Base-by-base conservation (phyloP, 108 stramenopile genomes). In the Halocafeteria seosinensis region DNA sequence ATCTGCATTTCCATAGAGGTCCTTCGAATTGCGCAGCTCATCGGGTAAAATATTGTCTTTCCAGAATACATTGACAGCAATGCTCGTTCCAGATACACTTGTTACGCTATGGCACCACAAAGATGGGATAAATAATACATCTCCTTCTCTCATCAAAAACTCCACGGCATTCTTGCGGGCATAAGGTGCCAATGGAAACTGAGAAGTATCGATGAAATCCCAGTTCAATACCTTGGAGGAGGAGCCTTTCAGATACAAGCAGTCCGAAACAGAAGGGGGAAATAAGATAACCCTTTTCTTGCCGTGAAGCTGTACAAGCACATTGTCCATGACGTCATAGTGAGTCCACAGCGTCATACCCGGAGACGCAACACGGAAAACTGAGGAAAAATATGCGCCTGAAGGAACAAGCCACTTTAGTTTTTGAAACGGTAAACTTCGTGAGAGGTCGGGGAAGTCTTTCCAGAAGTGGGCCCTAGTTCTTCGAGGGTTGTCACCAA, bases 1-100 rank as follows among this genome's bases (percentile, higher is more conserved):
- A n/a, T n/a, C n/a, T n/a, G n/a, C n/a, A 57, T 65, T 65, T 0
- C 64, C 64, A 57, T 65, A 65, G 26, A 65, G 26, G 59, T 65
- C 64, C 62, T 65, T 65, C 27, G 27, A n/a, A 13, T 57, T 17
- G 17, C 17, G 17, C 17, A n/a, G 55, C 35, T 51, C 34, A 53
- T 24, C 27, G 64, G 21, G 3, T 24, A 26, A 21, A 57, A 17
- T 24, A 3, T 34, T 26, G 57, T 25, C 26, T 3, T 51, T 32
- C 64, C 64, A 65, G 25, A 65, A 65, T 34, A 65, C 57, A 24
- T 65, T 65, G 12, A 65, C 64, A 23, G 50, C 64, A 9, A 65
- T 36, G 8, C 50, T 53, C 3, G 64, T 13, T 17, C 11, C 50
- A 2, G 11, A 12, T 26, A 50, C 24, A 23, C 55, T 31, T 5